Conservation (phyloP, 305 asterid genomes). For the Ilex paraguariensis region DNA sequence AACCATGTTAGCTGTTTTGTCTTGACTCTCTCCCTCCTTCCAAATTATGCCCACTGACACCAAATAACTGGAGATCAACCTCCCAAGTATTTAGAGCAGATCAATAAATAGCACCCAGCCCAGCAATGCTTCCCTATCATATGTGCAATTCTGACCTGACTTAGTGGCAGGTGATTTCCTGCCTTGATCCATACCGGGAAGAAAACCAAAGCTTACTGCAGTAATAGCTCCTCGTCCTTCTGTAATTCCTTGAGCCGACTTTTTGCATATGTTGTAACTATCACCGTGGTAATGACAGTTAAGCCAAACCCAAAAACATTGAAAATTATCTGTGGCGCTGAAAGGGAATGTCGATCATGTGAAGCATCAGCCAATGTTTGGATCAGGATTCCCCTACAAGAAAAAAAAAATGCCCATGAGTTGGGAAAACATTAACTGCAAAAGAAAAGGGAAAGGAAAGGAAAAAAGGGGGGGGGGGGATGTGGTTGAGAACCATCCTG, state of each 20-base stretch:
- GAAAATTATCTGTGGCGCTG: conserved; percentile 45
- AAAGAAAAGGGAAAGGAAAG: too few relatives aligned
- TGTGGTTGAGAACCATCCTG: too few relatives aligned
- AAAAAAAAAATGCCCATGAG: conserved; percentile 12
- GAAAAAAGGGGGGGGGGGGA: too few relatives aligned
- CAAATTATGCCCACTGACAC: too few relatives aligned
- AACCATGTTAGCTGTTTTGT: neutral
- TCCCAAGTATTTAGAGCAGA: neutral
- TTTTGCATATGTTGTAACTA: conserved; percentile 61
- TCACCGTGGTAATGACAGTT: conserved; percentile 47
- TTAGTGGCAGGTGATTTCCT: neutral
- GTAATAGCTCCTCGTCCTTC: conserved; percentile 44
- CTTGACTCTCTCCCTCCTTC: too few relatives aligned
- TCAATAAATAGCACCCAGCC: neutral
- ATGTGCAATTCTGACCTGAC: neutral
- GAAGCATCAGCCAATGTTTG: conserved; percentile 76
- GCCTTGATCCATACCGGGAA: neutral
- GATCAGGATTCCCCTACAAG: conserved; percentile 61
- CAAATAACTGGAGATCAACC: neutral
- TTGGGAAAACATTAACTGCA: neutral
- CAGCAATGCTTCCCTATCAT: neutral
- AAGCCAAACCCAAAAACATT: conserved; percentile 56
- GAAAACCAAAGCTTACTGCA: conserved; percentile 29
- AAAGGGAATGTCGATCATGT: conserved; percentile 33
- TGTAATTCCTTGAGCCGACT: conserved; percentile 62